Percentiles rank a stretch among this genome's conserved stretches.
Evolutionary conservation across 352 stramenopile species (phyloP).

Genomic region (Globisporangium parvum): DNA sequence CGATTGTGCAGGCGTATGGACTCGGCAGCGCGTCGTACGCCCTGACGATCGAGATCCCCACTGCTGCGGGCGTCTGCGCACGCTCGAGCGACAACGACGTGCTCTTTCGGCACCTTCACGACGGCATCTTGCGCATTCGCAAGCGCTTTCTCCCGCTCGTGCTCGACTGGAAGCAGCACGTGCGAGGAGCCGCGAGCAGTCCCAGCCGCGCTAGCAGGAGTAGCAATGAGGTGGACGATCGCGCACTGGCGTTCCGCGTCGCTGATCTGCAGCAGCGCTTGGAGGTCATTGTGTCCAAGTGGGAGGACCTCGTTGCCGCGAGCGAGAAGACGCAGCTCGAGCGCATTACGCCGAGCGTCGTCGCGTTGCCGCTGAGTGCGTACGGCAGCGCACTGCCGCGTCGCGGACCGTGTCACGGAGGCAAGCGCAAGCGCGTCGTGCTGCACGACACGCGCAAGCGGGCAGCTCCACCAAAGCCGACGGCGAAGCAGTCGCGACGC

Average conservation of each 20-base stretch:
- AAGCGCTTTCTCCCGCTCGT: slow-evolving; percentile 74
- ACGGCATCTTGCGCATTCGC: slow-evolving; percentile 49
- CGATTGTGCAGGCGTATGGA: slow-evolving; percentile 72
- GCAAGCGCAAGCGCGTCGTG: slow-evolving; percentile 3
- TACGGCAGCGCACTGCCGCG: slow-evolving; percentile 14
- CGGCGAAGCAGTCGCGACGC: too few species aligned
- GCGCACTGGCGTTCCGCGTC: slow-evolving; percentile 21
- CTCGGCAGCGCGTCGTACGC: slow-evolving; percentile 74
- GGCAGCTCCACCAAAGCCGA: not conserved
- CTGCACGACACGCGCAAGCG: slow-evolving; percentile 4
- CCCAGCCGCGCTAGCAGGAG: not conserved
- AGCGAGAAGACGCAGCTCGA: slow-evolving; percentile 9
- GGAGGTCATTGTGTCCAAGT: slow-evolving; percentile 21
- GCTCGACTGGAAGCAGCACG: slow-evolving; percentile 32
- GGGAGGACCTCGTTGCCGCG: slow-evolving; percentile 28
- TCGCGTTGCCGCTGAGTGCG: slow-evolving; percentile 25
- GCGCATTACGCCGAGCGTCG: slow-evolving; percentile 11
- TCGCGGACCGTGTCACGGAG: too few species aligned
- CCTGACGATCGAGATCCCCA: slow-evolving; percentile 62
- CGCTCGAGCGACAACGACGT: slow-evolving; percentile 64
- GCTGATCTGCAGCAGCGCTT: slow-evolving; percentile 27
- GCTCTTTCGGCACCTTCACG: slow-evolving; percentile 43
- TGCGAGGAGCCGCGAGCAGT: not conserved
- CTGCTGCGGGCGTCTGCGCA: slow-evolving; percentile 30
- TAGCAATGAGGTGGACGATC: slow-evolving; percentile 7